Percentiles rank a stretch among this genome's conserved stretches.
Conservation (phyloP, 257 asterid genomes). For the Przewalskia tangutica region DNA sequence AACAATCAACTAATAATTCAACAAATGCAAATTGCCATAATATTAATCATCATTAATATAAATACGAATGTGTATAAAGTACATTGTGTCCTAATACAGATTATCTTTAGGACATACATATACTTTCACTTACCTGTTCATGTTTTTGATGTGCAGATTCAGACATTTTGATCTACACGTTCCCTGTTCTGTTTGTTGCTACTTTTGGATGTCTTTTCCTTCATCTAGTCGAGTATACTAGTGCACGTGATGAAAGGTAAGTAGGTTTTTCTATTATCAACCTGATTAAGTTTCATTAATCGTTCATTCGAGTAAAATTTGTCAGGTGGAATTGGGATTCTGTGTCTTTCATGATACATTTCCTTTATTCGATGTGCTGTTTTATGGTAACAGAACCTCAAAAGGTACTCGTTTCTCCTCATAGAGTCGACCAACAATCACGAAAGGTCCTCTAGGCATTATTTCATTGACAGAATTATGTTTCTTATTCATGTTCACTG, state of each 20-base stretch:
- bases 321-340: neutral
- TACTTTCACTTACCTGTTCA: too few relatives aligned
- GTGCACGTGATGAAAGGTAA: neutral
- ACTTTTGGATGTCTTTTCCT: constrained; percentile 57
- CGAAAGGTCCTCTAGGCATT: constrained; percentile 34
- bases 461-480: constrained; percentile 33
- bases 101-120: too few relatives aligned
- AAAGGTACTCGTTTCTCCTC: constrained; percentile 4
- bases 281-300: neutral
- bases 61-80: too few relatives aligned
- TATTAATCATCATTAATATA: too few relatives aligned
- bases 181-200: constrained; percentile 54
- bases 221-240: constrained; percentile 28
- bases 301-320: neutral
- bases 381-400: constrained; percentile 8
- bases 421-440: constrained; percentile 25
- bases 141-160: constrained; percentile 39
- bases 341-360: neutral
- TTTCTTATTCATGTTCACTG: constrained; percentile 36
- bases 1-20: too few relatives aligned
- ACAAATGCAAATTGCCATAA: too few relatives aligned
- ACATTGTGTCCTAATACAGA: too few relatives aligned
- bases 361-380: neutral
- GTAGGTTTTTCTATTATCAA: neutral
- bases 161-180: constrained; percentile 29